phyloP scores from a whole-genome alignment of 495 filamentous ascomycete genomes.

The Aspergillus mulundensis region DNA sequence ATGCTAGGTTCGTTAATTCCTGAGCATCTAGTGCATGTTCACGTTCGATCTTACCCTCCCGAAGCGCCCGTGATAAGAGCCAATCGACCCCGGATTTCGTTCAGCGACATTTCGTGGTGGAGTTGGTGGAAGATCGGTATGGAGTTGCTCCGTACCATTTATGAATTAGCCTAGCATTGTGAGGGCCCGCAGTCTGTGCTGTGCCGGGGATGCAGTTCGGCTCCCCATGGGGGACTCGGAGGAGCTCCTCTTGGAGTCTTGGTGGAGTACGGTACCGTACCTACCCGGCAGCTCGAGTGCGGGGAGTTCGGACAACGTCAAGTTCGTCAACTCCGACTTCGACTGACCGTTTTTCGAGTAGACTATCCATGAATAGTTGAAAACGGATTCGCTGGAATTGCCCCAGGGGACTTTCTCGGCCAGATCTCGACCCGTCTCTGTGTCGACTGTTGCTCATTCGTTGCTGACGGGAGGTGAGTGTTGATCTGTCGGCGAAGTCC shows the following conservation, averaged over 20 bases:
- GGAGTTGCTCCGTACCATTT: too few relatives aligned
- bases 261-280: not conserved
- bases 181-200: too few relatives aligned
- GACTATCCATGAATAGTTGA: too few relatives aligned
- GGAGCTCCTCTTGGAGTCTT: not conserved
- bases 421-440: not conserved
- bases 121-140: too few relatives aligned
- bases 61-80: slow-evolving; percentile 64
- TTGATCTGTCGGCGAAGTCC: not conserved
- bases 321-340: too few relatives aligned
- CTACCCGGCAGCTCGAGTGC: too few relatives aligned
- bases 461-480: not conserved
- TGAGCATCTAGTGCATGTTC: not conserved
- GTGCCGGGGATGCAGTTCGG: not conserved
- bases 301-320: too few relatives aligned
- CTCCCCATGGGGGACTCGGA: not conserved
- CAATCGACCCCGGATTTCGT: slow-evolving; percentile 53
- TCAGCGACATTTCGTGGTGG: slow-evolving; percentile 25
- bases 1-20: slow-evolving; percentile 39
- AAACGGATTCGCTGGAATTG: too few relatives aligned
- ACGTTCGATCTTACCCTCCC: slow-evolving; percentile 59
- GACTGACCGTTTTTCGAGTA: too few relatives aligned
- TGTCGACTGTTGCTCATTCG: too few relatives aligned
- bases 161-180: too few relatives aligned
- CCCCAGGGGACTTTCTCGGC: too few relatives aligned